Conservation (phyloP, 345 rosid species). For the Microthlaspi erraticum region DNA sequence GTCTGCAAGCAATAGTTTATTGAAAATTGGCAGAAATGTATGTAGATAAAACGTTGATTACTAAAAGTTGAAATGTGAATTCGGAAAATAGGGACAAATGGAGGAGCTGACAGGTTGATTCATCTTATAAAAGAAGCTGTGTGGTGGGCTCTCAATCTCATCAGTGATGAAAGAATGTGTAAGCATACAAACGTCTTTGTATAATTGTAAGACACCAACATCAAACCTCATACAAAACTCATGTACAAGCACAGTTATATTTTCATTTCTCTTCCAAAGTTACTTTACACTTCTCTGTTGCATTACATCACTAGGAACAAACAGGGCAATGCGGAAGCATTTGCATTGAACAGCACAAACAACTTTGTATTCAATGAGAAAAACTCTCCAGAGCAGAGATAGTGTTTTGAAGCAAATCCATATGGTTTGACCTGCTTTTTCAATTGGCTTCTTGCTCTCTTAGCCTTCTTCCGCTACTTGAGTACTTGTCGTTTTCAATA, state of each 20-base stretch:
- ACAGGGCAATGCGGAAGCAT: neutral
- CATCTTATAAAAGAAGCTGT: constrained; percentile 37
- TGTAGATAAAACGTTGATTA: neutral
- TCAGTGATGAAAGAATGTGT: constrained; percentile 1
- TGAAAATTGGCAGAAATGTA: neutral
- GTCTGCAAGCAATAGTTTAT: neutral
- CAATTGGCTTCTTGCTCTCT: neutral
- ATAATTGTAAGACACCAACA: constrained; percentile 30
- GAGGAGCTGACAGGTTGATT: constrained; percentile 80
- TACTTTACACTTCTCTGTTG: no score
- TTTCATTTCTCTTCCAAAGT: neutral
- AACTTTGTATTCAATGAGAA: neutral
- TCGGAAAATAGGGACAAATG: constrained; percentile 77
- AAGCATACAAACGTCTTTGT: constrained; percentile 32
- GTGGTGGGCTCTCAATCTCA: neutral
- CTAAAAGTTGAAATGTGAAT: constrained; percentile 20
- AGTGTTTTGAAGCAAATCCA: neutral
- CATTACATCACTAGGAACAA: constrained; percentile 8
- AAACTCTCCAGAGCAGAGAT: no score
- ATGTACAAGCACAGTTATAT: constrained; percentile 21
- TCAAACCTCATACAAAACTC: constrained; percentile 26
- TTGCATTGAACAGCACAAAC: neutral
- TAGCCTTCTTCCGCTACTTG: neutral
- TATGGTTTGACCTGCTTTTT: neutral
- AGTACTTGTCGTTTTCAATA: neutral